phyloP scores from a whole-genome alignment of 2,329 filamentous ascomycete species.

The Fusarium sp. region DNA sequence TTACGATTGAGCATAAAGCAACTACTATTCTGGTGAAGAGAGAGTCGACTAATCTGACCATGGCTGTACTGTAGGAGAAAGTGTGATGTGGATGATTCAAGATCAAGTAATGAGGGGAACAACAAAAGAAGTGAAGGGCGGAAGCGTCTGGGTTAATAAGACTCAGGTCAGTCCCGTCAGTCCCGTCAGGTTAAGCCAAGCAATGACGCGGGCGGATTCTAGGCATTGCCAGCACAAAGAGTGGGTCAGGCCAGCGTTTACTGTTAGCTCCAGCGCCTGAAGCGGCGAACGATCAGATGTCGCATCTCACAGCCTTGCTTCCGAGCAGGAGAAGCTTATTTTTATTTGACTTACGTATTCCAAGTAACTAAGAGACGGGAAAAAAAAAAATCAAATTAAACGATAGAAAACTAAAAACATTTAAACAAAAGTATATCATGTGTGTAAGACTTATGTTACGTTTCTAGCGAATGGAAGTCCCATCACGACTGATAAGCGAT shows the following conservation, averaged over 20 bases:
- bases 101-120: constrained; percentile 25
- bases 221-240: constrained; percentile 4
- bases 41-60: constrained; percentile 37
- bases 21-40: constrained; percentile 34
- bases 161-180: constrained; percentile 1
- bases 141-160: constrained; percentile 23
- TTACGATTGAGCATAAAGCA: constrained; percentile 32
- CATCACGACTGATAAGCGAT: background rate
- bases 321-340: background rate
- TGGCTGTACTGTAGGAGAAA: constrained; percentile 38
- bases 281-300: no score
- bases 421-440: background rate
- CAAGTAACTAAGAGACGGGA: no score
- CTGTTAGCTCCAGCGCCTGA: constrained; percentile 24
- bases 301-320: constrained; percentile 13
- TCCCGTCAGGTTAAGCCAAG: background rate
- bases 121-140: constrained; percentile 19
- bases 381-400: no score
- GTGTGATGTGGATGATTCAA: constrained; percentile 23
- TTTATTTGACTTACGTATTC: background rate
- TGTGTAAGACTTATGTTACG: background rate
- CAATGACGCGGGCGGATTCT: constrained; percentile 34
- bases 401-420: background rate
- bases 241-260: constrained; percentile 6
- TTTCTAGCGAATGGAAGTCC: background rate